Percentiles rank a stretch among this genome's conserved stretches.
These are phyloP conservation scores for Tritrichomonas musculus DNA, from an alignment of 208 protist genomes.

Conservation along the genomic window DNA sequence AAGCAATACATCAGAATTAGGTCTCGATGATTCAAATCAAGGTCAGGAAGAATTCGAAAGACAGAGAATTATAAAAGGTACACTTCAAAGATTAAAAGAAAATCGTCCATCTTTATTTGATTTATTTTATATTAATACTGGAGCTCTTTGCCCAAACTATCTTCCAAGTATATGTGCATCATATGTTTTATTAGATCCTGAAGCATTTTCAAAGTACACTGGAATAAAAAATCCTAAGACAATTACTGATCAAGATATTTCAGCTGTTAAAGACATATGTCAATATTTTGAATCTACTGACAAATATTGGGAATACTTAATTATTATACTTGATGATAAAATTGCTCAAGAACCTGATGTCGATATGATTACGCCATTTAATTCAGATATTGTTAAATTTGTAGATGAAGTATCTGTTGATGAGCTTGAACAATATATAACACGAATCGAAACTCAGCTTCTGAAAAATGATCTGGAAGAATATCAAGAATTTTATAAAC, in stretches of 20 bases:
- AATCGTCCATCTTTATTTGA: constrained; percentile 7
- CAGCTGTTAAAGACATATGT: neutral
- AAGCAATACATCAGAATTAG: too few relatives aligned
- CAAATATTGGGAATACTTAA: neutral
- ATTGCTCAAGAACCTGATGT: neutral
- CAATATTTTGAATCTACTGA: neutral
- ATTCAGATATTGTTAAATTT: neutral
- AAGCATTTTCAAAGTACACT: neutral
- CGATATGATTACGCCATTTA: neutral
- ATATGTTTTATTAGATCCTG: neutral
- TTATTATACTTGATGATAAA: neutral
- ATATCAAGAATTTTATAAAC: constrained; percentile 11
- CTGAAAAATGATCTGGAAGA: constrained; percentile 20
- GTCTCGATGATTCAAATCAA: neutral
- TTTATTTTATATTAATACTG: constrained; percentile 13
- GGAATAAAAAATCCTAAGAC: neutral
- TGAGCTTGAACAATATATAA: neutral
- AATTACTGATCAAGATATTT: neutral
- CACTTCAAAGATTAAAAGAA: neutral
- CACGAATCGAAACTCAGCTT: neutral
- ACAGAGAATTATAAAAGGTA: neutral
- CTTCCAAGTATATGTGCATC: neutral
- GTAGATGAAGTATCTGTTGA: neutral
- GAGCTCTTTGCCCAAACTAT: neutral
- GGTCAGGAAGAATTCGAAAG: neutral